Percentiles rank a stretch among this genome's conserved stretches.
Evolutionary conservation across 768 basidiomycete genomes (phyloP).

Genomic region (Tricholoma sp.): DNA sequence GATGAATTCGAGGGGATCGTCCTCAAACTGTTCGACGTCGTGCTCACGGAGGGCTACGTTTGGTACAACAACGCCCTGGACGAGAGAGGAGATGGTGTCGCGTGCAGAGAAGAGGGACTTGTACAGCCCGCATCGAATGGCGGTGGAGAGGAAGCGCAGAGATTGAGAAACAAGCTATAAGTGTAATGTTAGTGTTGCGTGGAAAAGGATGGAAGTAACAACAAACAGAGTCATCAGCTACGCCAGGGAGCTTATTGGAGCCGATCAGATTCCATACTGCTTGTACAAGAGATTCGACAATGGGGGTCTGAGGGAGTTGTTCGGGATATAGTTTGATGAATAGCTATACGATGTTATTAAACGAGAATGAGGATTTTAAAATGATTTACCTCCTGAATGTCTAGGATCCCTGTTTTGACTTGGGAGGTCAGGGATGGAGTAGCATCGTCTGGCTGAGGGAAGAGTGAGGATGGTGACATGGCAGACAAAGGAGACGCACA

Average conservation of each 20-base stretch:
- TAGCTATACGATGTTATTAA: constrained; percentile 35
- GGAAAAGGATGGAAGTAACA: background rate
- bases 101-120: constrained; percentile 72
- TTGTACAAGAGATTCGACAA: constrained; percentile 73
- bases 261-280: constrained; percentile 90
- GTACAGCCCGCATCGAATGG: constrained; percentile 86
- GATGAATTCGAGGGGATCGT: constrained; percentile 94
- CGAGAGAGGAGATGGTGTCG: constrained; percentile 78
- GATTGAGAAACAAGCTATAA: constrained; percentile 83
- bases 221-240: constrained; percentile 71
- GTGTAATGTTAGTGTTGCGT: background rate
- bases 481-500: constrained; percentile 37
- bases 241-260: constrained; percentile 58
- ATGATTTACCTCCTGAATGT: constrained; percentile 72
- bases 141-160: constrained; percentile 85
- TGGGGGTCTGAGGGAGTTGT: constrained; percentile 55
- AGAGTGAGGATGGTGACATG: constrained; percentile 6
- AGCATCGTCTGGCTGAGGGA: constrained; percentile 67
- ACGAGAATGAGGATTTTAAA: background rate
- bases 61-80: constrained; percentile 90
- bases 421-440: constrained; percentile 84
- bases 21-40: constrained; percentile 94
- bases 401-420: constrained; percentile 85
- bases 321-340: constrained; percentile 84
- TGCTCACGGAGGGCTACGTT: constrained; percentile 85